A percentile compares a stretch with the other conserved stretches of the same genome.
Conservation (phyloP, 805 yeast genomes). For the Candida loeiensis region DNA sequence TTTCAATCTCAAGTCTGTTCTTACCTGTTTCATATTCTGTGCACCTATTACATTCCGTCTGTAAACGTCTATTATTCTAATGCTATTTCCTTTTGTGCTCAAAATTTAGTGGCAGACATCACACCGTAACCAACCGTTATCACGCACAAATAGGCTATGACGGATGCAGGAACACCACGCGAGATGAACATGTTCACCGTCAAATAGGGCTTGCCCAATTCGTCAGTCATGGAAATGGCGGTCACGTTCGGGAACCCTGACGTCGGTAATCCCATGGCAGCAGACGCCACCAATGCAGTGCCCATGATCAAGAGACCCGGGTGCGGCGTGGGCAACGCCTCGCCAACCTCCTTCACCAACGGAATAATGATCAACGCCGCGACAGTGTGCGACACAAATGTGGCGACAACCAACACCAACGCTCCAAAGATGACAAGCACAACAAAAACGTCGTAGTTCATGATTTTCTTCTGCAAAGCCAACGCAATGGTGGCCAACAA, state of each 20-base stretch:
- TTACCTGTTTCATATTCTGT: too few relatives aligned
- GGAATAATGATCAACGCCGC: conserved; percentile 94
- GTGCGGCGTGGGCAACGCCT: conserved; percentile 69
- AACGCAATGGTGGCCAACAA: conserved; percentile 44
- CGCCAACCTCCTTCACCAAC: conserved; percentile 85
- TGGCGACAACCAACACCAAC: conserved; percentile 78
- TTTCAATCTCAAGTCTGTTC: too few relatives aligned
- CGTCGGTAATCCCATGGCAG: conserved; percentile 97
- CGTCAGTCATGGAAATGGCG: conserved; percentile 92
- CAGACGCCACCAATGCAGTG: conserved; percentile 71
- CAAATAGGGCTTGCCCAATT: conserved; percentile 84
- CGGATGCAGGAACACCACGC: conserved; percentile 85
- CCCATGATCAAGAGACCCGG: conserved; percentile 75
- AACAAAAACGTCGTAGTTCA: conserved; percentile 41
- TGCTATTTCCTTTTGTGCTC: neutral
- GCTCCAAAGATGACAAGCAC: conserved; percentile 58
- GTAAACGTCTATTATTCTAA: neutral
- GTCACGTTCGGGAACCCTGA: conserved; percentile 98
- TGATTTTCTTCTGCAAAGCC: conserved; percentile 41
- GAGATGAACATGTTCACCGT: conserved; percentile 83
- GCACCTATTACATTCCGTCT: too few relatives aligned
- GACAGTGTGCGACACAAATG: conserved; percentile 95
- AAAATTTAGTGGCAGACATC: conserved; percentile 39
- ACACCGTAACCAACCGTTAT: conserved; percentile 76
- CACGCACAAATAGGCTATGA: conserved; percentile 68